Conservation (phyloP, 352 stramenopile genomes). For the Globisporangium barbulae region DNA sequence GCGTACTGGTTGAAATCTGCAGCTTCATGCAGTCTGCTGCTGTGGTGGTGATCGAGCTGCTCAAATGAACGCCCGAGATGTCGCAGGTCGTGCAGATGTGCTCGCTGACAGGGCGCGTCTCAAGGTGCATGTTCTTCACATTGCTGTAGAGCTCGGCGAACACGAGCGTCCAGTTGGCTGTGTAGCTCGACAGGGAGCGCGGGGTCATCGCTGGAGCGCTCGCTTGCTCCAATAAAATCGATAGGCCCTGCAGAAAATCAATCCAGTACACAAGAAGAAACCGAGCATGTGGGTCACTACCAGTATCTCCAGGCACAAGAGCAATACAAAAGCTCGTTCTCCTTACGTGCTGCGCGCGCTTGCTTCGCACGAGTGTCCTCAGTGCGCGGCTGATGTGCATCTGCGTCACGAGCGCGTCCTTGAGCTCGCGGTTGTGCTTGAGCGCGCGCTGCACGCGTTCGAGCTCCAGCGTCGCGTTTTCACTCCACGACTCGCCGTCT, state of each 20-base stretch:
- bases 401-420: background rate
- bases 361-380: background rate
- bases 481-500: background rate
- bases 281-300: background rate
- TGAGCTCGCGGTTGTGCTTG: slow-evolving; percentile 1
- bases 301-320: background rate
- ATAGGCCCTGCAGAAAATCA: background rate
- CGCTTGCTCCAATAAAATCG: background rate
- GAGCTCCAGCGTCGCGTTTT: background rate
- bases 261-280: background rate
- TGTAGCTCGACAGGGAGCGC: background rate
- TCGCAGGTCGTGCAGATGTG: background rate
- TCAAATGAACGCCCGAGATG: background rate
- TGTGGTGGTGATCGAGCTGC: background rate
- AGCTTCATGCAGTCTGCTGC: background rate
- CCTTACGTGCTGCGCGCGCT: background rate
- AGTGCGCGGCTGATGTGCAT: background rate
- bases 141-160: slow-evolving; percentile 6
- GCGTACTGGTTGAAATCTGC: background rate
- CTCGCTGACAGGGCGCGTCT: background rate
- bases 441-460: background rate
- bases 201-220: background rate
- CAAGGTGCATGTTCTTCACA: background rate
- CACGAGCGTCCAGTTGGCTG: background rate
- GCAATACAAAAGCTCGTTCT: background rate